phyloP scores from a whole-genome alignment of 129 eudicot genomes.

The Lactuca saligna region DNA sequence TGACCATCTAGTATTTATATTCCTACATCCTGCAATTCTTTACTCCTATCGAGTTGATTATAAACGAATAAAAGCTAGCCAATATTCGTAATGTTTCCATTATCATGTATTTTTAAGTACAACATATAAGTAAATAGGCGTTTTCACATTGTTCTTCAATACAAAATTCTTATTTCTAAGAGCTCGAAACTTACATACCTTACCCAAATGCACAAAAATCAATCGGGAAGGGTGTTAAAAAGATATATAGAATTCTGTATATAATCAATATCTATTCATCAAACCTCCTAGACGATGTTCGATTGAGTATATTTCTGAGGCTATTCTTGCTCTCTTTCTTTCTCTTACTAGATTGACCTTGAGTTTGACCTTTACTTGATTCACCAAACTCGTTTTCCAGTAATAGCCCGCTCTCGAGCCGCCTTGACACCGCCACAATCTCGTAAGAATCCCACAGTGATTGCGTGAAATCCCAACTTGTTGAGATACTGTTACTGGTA shows the following conservation, averaged over 20 bases:
- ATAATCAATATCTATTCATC: constrained; percentile 18
- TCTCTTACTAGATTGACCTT: constrained; percentile 24
- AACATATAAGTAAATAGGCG: neutral
- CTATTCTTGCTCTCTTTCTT: constrained; percentile 67
- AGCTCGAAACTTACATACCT: constrained; percentile 7
- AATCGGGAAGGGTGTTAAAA: neutral
- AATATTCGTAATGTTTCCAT: neutral
- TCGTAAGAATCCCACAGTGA: constrained; percentile 83
- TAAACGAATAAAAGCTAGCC: neutral
- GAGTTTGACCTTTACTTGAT: constrained; percentile 22
- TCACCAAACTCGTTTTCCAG: constrained; percentile 38
- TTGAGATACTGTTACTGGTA: neutral
- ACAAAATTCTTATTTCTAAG: constrained; percentile 10
- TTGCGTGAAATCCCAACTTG: constrained; percentile 59
- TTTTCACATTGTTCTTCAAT: neutral
- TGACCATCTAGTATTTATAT: too few species aligned
- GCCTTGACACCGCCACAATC: constrained; percentile 57
- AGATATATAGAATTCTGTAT: too few species aligned
- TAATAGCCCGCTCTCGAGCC: constrained; percentile 49
- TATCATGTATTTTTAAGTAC: neutral
- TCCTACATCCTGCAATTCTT: too few species aligned
- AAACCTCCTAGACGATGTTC: constrained; percentile 47
- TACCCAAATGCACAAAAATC: constrained; percentile 24
- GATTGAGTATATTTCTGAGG: constrained; percentile 54
- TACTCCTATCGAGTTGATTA: too few species aligned